Evolutionary conservation across 1,284 basidiomycete species (phyloP).

Genomic region (Veloboletus limbatus): DNA sequence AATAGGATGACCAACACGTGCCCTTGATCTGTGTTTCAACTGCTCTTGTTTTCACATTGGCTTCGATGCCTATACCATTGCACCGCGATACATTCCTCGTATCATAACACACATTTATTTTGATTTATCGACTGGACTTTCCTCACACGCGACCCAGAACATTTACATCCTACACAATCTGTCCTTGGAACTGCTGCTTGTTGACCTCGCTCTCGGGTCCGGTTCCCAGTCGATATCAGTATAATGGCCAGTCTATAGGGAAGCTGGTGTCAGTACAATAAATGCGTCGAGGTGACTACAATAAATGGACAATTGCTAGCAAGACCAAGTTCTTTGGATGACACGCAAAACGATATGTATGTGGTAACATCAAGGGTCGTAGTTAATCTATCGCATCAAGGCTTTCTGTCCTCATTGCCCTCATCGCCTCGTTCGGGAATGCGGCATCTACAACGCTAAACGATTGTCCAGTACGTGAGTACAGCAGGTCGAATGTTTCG

Average conservation of each 20-base stretch:
- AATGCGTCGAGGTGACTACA: background rate
- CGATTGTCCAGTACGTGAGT: conserved; percentile 22
- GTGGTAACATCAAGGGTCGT: background rate
- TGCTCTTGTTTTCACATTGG: conserved; percentile 10
- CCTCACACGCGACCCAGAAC: conserved; percentile 8
- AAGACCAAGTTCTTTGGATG: background rate
- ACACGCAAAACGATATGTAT: background rate
- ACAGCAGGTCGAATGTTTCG: conserved; percentile 28
- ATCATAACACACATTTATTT: conserved; percentile 31
- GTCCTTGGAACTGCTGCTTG: background rate
- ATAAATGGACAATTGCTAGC: conserved; percentile 6
- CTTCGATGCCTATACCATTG: conserved; percentile 17
- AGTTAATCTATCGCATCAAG: background rate
- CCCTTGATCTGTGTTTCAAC: conserved; percentile 17
- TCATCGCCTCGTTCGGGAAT: conserved; percentile 21
- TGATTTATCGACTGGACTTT: conserved; percentile 27
- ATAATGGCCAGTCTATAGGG: conserved; percentile 2
- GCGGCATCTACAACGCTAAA: conserved; percentile 23
- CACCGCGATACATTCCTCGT: conserved; percentile 22
- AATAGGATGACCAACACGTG: conserved; percentile 62
- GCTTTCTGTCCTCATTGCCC: conserved; percentile 6
- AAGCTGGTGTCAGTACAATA: conserved; percentile 7
- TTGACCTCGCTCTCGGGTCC: background rate
- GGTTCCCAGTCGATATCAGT: conserved; percentile 5
- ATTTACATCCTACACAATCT: conserved; percentile 19